Conservation (phyloP, 306 rosid species). For the Astragalus glycyphyllos region DNA sequence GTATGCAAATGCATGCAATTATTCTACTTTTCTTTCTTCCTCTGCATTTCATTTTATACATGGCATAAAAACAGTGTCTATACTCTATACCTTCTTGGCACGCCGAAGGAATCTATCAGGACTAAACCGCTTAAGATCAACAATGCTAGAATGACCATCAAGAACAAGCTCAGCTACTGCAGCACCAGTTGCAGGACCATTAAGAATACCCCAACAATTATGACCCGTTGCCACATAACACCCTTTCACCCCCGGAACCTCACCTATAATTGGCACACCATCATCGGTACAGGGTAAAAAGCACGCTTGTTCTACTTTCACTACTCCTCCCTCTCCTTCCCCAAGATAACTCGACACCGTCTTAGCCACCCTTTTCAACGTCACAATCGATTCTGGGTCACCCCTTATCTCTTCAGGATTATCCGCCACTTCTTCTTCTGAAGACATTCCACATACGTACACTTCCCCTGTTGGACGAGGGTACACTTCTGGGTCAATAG, state of each 20-base stretch:
- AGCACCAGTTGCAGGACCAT: conserved; percentile 95
- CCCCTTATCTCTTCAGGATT: conserved; percentile 68
- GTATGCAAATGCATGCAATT: too few relatives aligned
- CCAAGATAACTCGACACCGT: conserved; percentile 77
- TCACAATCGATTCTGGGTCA: conserved; percentile 57
- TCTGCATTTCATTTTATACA: too few relatives aligned
- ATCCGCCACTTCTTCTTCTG: conserved; percentile 77
- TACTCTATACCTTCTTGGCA: conserved; percentile 40
- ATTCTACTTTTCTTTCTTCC: too few relatives aligned
- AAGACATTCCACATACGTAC: conserved; percentile 83
- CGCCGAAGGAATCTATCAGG: conserved; percentile 66
- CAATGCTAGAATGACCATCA: conserved; percentile 69
- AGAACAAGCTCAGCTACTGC: conserved; percentile 84
- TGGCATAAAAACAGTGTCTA: too few relatives aligned
- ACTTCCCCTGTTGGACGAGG: conserved; percentile 99
- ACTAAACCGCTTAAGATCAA: conserved; percentile 73
- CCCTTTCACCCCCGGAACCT: conserved; percentile 62
- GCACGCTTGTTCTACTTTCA: conserved; percentile 92
- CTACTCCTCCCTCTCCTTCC: conserved; percentile 62
- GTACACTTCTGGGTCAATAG: conserved; percentile 84
- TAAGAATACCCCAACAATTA: conserved; percentile 91
- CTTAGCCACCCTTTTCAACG: conserved; percentile 76
- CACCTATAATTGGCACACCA: conserved; percentile 74
- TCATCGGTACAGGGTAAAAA: conserved; percentile 85
- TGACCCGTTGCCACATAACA: conserved; percentile 93